These are phyloP conservation scores for Phymatotrichopsis omnivora DNA, from an alignment of 2,329 filamentous ascomycete genomes.

Conservation along the genomic window DNA sequence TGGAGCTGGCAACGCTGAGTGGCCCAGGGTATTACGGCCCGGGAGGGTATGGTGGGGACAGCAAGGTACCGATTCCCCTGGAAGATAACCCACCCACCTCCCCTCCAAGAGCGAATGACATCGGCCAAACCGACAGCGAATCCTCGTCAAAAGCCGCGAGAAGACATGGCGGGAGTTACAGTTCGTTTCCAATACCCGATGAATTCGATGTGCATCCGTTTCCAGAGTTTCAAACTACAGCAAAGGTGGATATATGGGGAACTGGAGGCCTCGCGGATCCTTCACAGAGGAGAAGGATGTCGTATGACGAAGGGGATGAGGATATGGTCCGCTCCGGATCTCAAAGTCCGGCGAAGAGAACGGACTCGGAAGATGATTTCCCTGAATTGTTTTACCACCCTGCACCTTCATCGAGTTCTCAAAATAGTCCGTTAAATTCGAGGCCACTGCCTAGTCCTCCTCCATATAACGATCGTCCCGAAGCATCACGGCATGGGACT, in stretches of 20 bases:
- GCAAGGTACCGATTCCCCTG: conserved; percentile 24
- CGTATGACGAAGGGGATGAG: conserved; percentile 86
- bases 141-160: conserved; percentile 10
- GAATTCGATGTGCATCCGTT: conserved; percentile 50
- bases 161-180: conserved; percentile 3
- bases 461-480: conserved; percentile 43
- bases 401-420: conserved; percentile 44
- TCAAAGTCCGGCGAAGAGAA: conserved; percentile 55
- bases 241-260: conserved; percentile 73
- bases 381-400: conserved; percentile 93
- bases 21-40: conserved; percentile 27
- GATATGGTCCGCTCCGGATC: conserved; percentile 43
- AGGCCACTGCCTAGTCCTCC: conserved; percentile 53
- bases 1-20: conserved; percentile 23
- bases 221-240: conserved; percentile 46
- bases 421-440: conserved; percentile 39
- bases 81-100: conserved; percentile 17
- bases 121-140: conserved; percentile 20
- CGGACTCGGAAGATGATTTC: conserved; percentile 42
- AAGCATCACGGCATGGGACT: conserved; percentile 41
- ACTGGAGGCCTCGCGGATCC: conserved; percentile 83
- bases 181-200: conserved; percentile 35
- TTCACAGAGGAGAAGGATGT: conserved; percentile 49
- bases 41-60: conserved; percentile 14
- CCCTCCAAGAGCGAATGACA: conserved; percentile 6